Conservation (phyloP, 768 basidiomycete genomes). For the Steccherinum ochraceum region DNA sequence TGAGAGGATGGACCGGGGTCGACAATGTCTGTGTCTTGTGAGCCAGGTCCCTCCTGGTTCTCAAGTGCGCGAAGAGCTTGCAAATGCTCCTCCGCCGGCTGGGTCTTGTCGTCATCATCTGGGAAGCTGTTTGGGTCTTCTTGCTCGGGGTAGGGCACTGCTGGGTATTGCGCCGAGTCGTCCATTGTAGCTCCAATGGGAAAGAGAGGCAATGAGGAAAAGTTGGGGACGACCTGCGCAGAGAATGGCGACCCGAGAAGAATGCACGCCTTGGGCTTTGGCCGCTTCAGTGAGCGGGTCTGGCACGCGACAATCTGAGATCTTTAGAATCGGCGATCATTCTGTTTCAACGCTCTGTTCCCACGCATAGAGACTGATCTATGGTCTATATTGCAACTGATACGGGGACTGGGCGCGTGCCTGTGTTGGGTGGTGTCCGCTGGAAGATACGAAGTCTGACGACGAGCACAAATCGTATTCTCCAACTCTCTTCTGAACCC, state of each 20-base stretch:
- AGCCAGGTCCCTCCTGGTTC: neutral
- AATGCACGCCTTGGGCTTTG: too few relatives aligned
- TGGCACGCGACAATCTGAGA: neutral
- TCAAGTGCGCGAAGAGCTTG: neutral
- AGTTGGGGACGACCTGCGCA: too few relatives aligned
- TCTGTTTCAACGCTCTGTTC: neutral
- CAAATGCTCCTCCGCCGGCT: neutral
- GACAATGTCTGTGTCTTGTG: neutral
- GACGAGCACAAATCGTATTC: neutral
- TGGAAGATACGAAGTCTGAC: neutral
- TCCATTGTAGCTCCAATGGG: too few relatives aligned
- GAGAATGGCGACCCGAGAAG: too few relatives aligned
- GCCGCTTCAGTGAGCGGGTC: neutral
- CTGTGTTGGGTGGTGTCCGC: neutral
- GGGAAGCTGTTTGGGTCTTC: neutral
- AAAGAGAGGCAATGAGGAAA: too few relatives aligned
- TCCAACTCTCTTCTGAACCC: neutral
- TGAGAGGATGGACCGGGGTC: neutral
- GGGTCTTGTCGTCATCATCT: neutral
- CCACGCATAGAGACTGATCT: too few relatives aligned
- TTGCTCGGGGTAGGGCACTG: neutral
- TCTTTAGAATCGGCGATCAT: neutral
- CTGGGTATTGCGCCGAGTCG: neutral
- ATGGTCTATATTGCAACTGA: too few relatives aligned
- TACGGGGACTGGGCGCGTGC: neutral